A percentile compares a stretch with the other conserved stretches of the same genome.
Conservation (phyloP, 148 eudicot genomes). For the Vaccinium macrocarpon region DNA sequence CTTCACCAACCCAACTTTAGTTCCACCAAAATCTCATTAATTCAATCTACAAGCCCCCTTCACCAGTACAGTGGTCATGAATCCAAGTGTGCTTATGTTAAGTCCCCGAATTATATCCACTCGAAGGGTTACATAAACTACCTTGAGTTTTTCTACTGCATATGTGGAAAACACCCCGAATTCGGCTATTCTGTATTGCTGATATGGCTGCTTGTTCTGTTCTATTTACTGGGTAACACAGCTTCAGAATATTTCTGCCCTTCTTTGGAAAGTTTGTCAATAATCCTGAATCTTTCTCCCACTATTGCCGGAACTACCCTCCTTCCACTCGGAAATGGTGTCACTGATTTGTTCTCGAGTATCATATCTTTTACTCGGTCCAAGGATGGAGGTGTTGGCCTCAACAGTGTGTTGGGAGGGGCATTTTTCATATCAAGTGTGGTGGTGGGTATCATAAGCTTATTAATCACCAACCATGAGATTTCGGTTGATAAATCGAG, state of each 20-base stretch:
- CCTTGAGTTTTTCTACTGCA: constrained; percentile 13
- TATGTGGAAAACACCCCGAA: neutral
- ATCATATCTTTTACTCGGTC: constrained; percentile 16
- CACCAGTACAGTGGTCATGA: neutral
- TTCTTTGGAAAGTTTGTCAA: constrained; percentile 14
- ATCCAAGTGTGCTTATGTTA: constrained; percentile 12
- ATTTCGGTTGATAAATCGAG: constrained; percentile 8
- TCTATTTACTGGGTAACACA: constrained; percentile 14
- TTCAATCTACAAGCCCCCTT: neutral
- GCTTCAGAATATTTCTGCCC: constrained; percentile 19
- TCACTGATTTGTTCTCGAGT: constrained; percentile 5
- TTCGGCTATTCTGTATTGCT: constrained; percentile 11
- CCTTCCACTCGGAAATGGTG: constrained; percentile 19
- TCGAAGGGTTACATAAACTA: constrained; percentile 18
- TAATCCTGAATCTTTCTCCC: constrained; percentile 15
- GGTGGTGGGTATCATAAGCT: constrained; percentile 33
- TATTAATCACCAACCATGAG: constrained; percentile 6
- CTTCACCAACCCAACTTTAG: neutral
- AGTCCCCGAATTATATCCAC: neutral
- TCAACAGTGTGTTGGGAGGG: constrained; percentile 17
- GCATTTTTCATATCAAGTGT: constrained; percentile 23
- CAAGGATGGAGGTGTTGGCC: constrained; percentile 12
- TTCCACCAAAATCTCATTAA: neutral
- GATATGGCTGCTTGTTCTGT: constrained; percentile 8
- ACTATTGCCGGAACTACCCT: constrained; percentile 19